phyloP scores from a whole-genome alignment of 208 protist genomes.

The Novymonas esmeraldas region DNA sequence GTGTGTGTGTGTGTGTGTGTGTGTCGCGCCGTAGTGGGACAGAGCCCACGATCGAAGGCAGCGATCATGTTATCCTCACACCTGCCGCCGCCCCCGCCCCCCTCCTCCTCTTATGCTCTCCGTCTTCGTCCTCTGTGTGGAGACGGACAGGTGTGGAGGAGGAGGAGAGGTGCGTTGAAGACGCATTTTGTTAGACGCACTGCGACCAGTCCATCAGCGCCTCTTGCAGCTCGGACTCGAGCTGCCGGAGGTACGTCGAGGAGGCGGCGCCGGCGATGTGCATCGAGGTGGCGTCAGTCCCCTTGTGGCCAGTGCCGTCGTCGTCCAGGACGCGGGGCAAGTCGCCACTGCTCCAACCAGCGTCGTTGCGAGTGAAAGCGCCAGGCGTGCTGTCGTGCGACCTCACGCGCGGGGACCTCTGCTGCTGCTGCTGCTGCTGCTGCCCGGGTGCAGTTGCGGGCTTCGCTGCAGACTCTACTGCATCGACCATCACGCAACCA shows the following conservation, averaged over 20 bases:
- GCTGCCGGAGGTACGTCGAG: conserved; percentile 22
- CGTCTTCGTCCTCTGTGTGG: neutral
- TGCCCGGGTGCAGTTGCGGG: neutral
- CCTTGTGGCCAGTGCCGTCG: neutral
- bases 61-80: too few species aligned
- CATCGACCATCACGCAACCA: neutral
- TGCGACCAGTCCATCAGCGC: conserved; percentile 26
- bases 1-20: too few species aligned
- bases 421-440: neutral
- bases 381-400: neutral
- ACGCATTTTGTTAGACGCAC: neutral
- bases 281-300: neutral
- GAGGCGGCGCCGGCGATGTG: conserved; percentile 22
- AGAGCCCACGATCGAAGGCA: too few species aligned
- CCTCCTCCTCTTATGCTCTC: too few species aligned
- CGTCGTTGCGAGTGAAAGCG: too few species aligned
- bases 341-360: neutral
- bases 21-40: too few species aligned
- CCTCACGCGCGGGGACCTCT: neutral
- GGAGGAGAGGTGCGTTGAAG: neutral
- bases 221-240: conserved; percentile 40
- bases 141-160: too few species aligned
- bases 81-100: too few species aligned
- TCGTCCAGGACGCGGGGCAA: too few species aligned
- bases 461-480: neutral